Base-by-base conservation (phyloP, 2,329 filamentous ascomycete species). In the Herpotrichia juniperi region DNA sequence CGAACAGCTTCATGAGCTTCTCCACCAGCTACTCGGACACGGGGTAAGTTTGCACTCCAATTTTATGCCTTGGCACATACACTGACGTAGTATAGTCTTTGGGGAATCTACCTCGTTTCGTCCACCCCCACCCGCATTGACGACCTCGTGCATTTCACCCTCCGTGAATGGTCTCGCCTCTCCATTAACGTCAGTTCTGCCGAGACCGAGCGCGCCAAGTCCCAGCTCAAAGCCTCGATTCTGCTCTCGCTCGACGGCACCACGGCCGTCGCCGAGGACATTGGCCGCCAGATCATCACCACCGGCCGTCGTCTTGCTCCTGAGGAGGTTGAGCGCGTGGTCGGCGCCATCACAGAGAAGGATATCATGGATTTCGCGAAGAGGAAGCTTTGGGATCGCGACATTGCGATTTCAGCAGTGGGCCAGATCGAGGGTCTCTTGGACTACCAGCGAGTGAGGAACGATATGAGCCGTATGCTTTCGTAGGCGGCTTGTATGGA, bases 1-100 rank as follows among this genome's bases (percentile, higher is more conserved):
- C 94, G 78, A 99, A 96, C 83, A 97, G 93, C 86, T 99, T 97
- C 85, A 99, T 99, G 96, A 96, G 91, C 83, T 99, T 99, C 83
- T 97, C 93, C 63, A 99, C 94, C 64, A 96, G 91, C 84, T 99
- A 99, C 82, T 97, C 93, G 74, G 94, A 99, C 78, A 99, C 94
- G 76, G 94, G 93, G 92, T 96, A 86, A 78, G 87, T 76, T 51
- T 44, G 5, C 22, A 14, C 22, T 30, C 25, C n/a, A n/a, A n/a
- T n/a, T n/a, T n/a, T n/a, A n/a, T 31, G 25, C 3, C 14, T 6
- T 30, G 5, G 14, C 12, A 46, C 17, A 51, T 42, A 43, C 4
- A 10, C 17, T 14, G 32, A 21, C 7, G 6, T 30, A 16, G 25
- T 51, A 22, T 69, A 96, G 94, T 84, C 91, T 99, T 66, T 99